Evolutionary conservation across 441 rosid species (phyloP).

Genomic region (Lepidium campestre): DNA sequence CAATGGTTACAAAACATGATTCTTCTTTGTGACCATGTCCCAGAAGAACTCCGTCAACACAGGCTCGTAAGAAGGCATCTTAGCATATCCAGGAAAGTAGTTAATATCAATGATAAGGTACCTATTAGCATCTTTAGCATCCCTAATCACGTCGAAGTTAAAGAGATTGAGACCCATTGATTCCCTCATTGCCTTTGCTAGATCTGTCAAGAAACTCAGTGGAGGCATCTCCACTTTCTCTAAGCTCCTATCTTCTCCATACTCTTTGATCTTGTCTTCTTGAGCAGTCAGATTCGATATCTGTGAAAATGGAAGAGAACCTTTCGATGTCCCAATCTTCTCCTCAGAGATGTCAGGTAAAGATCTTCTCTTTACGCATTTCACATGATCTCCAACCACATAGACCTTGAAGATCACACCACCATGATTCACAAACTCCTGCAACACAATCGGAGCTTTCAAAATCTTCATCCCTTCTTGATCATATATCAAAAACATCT

Average conservation of each 20-base stretch:
- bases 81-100: slow-evolving; percentile 80
- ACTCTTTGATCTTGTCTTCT: slow-evolving; percentile 22
- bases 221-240: slow-evolving; percentile 66
- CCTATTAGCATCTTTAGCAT: slow-evolving; percentile 41
- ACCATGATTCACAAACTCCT: slow-evolving; percentile 80
- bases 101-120: slow-evolving; percentile 69
- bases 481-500: slow-evolving; percentile 54
- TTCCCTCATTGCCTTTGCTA: slow-evolving; percentile 51
- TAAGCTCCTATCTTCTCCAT: slow-evolving; percentile 28
- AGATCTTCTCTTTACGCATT: slow-evolving; percentile 67
- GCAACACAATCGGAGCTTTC: slow-evolving; percentile 55
- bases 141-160: slow-evolving; percentile 78
- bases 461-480: slow-evolving; percentile 48
- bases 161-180: slow-evolving; percentile 54
- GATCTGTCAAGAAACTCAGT: slow-evolving; percentile 40
- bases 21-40: slow-evolving; percentile 33
- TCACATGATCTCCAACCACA: slow-evolving; percentile 49
- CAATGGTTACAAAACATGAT: slow-evolving; percentile 9
- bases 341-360: slow-evolving; percentile 58
- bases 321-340: slow-evolving; percentile 39
- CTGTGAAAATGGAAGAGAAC: slow-evolving; percentile 57
- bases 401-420: slow-evolving; percentile 75
- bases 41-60: slow-evolving; percentile 59
- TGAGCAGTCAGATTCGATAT: slow-evolving; percentile 48
- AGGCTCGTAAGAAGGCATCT: slow-evolving; percentile 65